Evolutionary conservation across 306 rosid species (phyloP), one percentile per base, ranked within the genome.

Genomic region (Hippophae rhamnoides): DNA sequence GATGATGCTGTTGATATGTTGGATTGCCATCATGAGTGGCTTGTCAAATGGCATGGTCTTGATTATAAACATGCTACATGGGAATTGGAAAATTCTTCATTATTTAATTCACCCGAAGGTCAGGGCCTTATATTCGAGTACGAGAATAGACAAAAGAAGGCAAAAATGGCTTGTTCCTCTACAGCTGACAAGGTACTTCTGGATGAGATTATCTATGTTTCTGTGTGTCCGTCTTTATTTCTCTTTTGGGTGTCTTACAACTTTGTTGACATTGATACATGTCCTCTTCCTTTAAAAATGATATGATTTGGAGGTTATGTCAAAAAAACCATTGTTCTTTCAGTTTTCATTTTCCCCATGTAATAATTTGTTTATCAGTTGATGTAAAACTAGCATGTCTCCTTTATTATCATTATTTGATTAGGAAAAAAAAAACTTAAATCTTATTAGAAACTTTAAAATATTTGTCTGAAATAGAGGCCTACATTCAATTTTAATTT

Each of bases 11-110:
- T 68, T 54, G 69, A 68, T 60, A 53, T 65, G 43, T 59, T 70
- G 54, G 67, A 63, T 56, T 59, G 79, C 62, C 63, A 60, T 43
- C 59, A 58, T 38, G 87, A 83, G 62, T 83, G 89, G 89, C 87
- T 83, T 78, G 95, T 86, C 65, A 81, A 86, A 60, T 86, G 89
- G 95, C 64, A 57, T 51, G 81, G 87, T 61, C 84, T 83, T 67
- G 83, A 72, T 63, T 86, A 83, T 73, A 81, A 78, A 41, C 69
- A 67, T 63, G 82, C 78, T 46, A 76, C 95, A 26, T 86, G 89
- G 95, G 95, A 86, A 74, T 72, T 83, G 78, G 87, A 76, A 38
- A 74, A 67, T 74, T 69, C 78, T 72, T 52, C 73, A 13, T 71
- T 81, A 68, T 71, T 86, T 56, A 40, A 27, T 64, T 80, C 80